phyloP scores from a whole-genome alignment of 768 basidiomycete genomes.

The Pleurotus pulmonarius region DNA sequence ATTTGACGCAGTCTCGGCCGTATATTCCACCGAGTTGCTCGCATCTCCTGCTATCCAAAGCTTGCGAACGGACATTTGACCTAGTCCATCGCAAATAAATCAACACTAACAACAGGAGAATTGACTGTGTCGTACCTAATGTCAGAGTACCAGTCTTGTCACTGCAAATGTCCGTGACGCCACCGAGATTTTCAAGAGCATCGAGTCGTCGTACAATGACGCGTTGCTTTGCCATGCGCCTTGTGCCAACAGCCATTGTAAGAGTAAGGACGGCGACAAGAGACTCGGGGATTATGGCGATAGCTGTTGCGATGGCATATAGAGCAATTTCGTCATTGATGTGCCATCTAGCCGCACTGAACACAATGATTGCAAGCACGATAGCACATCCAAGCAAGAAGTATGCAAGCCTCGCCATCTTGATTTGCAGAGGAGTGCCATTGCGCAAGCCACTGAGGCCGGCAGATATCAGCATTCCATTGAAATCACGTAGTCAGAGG shows the following conservation, averaged over 20 bases:
- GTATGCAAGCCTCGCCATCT: slow-evolving; percentile 31
- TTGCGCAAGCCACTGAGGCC: no score
- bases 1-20: slow-evolving; percentile 27
- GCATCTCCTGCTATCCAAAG: slow-evolving; percentile 31
- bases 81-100: slow-evolving; percentile 10
- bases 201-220: slow-evolving; percentile 63
- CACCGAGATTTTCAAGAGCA: slow-evolving; percentile 59
- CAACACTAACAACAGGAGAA: no score
- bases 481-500: no score
- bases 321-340: slow-evolving; percentile 29
- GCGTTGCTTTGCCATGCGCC: slow-evolving; percentile 50
- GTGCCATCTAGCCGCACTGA: slow-evolving; percentile 29
- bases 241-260: slow-evolving; percentile 56
- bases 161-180: slow-evolving; percentile 51
- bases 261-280: slow-evolving; percentile 48
- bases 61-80: slow-evolving; percentile 37
- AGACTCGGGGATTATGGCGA: slow-evolving; percentile 38
- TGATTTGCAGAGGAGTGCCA: slow-evolving; percentile 35
- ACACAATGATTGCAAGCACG: slow-evolving; percentile 33
- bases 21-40: slow-evolving; percentile 20
- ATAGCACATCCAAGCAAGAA: slow-evolving; percentile 31
- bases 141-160: slow-evolving; percentile 68
- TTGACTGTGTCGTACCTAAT: background rate
- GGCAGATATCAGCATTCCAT: no score
- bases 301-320: slow-evolving; percentile 34